Evolutionary conservation across 306 rosid genomes (phyloP).

Genomic region (Vigna reflexopilosa): DNA sequence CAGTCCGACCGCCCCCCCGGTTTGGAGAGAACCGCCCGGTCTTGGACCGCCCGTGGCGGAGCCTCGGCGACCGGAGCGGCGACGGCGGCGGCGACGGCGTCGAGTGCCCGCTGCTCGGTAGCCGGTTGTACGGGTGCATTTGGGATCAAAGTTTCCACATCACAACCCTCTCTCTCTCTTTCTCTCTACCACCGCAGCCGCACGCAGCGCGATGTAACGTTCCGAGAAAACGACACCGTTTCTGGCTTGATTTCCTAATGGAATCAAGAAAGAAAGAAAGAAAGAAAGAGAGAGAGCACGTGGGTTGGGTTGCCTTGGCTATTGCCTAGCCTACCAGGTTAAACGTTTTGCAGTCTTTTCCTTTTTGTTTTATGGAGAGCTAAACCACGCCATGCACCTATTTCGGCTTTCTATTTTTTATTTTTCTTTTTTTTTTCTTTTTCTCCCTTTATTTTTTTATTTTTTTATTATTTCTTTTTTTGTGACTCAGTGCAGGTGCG

Average conservation of each 20-base stretch:
- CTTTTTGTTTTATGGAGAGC: slow-evolving; percentile 43
- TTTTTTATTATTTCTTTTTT: not conserved
- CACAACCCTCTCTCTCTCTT: slow-evolving; percentile 36
- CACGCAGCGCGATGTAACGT: slow-evolving; percentile 17
- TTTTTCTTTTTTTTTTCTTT: not conserved
- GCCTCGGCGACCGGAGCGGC: slow-evolving; percentile 86
- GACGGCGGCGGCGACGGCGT: slow-evolving; percentile 93
- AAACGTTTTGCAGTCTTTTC: slow-evolving; percentile 33
- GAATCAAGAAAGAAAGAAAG: slow-evolving; percentile 16
- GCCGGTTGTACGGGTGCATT: slow-evolving; percentile 91
- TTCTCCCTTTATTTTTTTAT: not conserved
- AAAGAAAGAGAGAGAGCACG: slow-evolving; percentile 44
- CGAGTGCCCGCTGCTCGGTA: slow-evolving; percentile 92
- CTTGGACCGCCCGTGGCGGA: slow-evolving; percentile 70
- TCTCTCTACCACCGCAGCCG: slow-evolving; percentile 16
- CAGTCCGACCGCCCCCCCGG: slow-evolving; percentile 50
- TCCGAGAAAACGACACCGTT: slow-evolving; percentile 48
- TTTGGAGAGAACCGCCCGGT: slow-evolving; percentile 62
- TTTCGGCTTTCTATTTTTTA: not conserved
- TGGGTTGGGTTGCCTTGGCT: slow-evolving; percentile 28
- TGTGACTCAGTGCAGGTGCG: slow-evolving; percentile 1
- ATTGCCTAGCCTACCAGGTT: slow-evolving; percentile 22
- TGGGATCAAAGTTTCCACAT: slow-evolving; percentile 51
- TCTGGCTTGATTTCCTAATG: slow-evolving; percentile 5
- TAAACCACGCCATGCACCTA: slow-evolving; percentile 19